Evolutionary conservation across 2,329 filamentous ascomycete genomes (phyloP).

Genomic region (Raffaelea albimanens): DNA sequence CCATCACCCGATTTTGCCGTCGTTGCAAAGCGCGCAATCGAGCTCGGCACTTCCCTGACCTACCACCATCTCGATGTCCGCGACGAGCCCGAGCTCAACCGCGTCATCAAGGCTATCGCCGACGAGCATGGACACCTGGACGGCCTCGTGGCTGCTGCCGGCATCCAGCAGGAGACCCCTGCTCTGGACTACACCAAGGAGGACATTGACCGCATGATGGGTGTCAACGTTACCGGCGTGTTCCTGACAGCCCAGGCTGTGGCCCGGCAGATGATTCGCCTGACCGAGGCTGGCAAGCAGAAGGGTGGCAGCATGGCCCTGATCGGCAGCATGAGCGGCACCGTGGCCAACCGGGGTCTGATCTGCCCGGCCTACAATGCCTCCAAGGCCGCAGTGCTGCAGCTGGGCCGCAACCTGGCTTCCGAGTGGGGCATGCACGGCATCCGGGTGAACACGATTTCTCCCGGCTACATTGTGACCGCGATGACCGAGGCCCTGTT

Average conservation of each 20-base stretch:
- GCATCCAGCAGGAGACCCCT: constrained; percentile 73
- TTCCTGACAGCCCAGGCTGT: constrained; percentile 83
- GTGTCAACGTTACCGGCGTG: constrained; percentile 77
- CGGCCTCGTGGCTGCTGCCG: constrained; percentile 61
- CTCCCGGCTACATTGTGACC: constrained; percentile 70
- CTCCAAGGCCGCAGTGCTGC: constrained; percentile 64
- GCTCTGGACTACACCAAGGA: constrained; percentile 72
- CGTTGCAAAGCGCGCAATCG: constrained; percentile 54
- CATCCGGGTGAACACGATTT: constrained; percentile 75
- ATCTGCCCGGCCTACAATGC: constrained; percentile 64
- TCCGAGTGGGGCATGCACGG: constrained; percentile 63
- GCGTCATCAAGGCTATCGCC: constrained; percentile 59
- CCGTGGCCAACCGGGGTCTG: constrained; percentile 53
- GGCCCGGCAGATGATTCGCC: constrained; percentile 63
- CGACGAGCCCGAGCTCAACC: constrained; percentile 58
- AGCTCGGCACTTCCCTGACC: constrained; percentile 57
- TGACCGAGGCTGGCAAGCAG: constrained; percentile 26
- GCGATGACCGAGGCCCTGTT: constrained; percentile 80
- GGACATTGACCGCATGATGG: constrained; percentile 69
- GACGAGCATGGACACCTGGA: constrained; percentile 63
- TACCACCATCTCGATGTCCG: constrained; percentile 78
- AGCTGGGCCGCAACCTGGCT: constrained; percentile 61
- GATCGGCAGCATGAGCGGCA: constrained; percentile 63
- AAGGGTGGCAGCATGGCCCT: constrained; percentile 51
- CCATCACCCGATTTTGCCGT: constrained; percentile 50